Evolutionary conservation across 1,139 yeast genomes (phyloP).

Genomic region (Pichia cactophila): DNA sequence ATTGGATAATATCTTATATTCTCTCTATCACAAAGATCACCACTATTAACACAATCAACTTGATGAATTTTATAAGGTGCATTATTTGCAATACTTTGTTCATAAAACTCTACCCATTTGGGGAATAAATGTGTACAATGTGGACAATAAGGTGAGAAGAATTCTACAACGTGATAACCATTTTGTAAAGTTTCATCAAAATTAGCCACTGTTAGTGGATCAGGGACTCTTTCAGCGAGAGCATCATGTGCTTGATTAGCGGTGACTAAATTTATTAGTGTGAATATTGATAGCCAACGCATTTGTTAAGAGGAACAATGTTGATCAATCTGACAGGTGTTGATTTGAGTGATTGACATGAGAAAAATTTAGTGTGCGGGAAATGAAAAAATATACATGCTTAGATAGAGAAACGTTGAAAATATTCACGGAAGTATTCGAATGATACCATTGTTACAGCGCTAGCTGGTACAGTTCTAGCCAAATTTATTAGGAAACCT

Average conservation of each 20-base stretch:
- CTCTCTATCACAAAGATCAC: constrained; percentile 63
- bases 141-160: constrained; percentile 62
- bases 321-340: too few species aligned
- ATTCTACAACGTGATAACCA: constrained; percentile 54
- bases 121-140: constrained; percentile 66
- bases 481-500: constrained; percentile 78
- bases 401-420: constrained; percentile 25
- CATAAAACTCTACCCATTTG: constrained; percentile 52
- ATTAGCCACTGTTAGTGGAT: constrained; percentile 25
- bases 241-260: neutral
- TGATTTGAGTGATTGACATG: too few species aligned
- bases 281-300: neutral
- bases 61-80: constrained; percentile 46
- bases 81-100: constrained; percentile 32
- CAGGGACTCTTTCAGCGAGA: constrained; percentile 19
- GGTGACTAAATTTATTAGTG: neutral
- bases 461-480: constrained; percentile 90
- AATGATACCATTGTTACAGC: constrained; percentile 93
- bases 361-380: too few species aligned
- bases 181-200: constrained; percentile 40
- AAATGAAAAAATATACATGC: neutral
- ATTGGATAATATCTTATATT: constrained; percentile 50
- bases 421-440: constrained; percentile 69
- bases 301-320: neutral
- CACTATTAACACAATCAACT: constrained; percentile 65